Base-by-base conservation (phyloP, 352 stramenopile species). In the Globisporangium perplexum region DNA sequence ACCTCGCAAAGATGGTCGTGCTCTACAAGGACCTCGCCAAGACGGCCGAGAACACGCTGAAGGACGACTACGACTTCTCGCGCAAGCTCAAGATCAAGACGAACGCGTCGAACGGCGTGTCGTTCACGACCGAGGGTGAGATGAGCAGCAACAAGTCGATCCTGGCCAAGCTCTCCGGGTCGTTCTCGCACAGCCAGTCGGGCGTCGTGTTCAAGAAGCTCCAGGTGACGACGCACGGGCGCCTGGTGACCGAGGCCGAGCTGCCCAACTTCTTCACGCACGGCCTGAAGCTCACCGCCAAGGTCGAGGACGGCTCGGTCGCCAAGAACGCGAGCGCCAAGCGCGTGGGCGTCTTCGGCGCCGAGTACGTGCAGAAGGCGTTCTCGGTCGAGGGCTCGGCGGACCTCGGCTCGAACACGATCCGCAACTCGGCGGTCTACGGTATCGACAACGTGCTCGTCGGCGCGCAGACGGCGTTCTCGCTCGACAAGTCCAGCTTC, bases 61-160 rank as follows among this genome's bases (percentile, higher is more conserved):
- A 76, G 47, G 85, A 95, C 50, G 85, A 95, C 77, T 95, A 95
- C 58, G 85, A 95, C 75, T 95, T 84, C 72, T 89, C 75, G 49
- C 85, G 85, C 67, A 95, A 95, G 85, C 76, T 95, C 58, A 95
- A 95, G 74, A 76, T 95, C 77, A 95, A 93, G 73, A 95, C 73
- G 65, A 95, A 90, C 68, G 79, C 82, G 33, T 71, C 83, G 26
- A 92, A 93, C 66, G 82, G 84, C 53, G 84, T 95, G 35, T 70
- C 64, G 49, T 95, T 95, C 68, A 93, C 85, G 46, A 95, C 85
- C 20, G 85, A 95, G 66, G 85, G 85, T 51, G 74, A 86, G 41
- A 87, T 94, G 75, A 66, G 68, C 58, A 84, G 71, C 72, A 91
- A 92, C 79, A 94, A 94, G 76, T 73, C 77, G 57, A 92, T 94